Percentiles rank a stretch among this genome's conserved stretches.
Conservation (phyloP, 176 grass and related monocot genomes). For the Dactylis glomerata region DNA sequence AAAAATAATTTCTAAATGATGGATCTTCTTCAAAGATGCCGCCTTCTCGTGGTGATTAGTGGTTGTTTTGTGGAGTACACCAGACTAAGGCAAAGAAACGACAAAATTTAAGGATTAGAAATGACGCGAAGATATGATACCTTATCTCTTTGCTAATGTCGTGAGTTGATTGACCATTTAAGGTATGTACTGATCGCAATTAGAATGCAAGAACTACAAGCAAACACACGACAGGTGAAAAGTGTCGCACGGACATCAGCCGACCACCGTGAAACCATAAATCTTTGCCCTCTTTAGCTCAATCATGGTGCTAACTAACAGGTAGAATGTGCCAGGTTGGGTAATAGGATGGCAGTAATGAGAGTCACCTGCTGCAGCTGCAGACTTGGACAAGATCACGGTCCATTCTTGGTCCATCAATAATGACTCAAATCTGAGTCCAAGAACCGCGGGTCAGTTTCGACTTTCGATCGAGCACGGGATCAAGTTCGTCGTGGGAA, state of each 20-base stretch:
- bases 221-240: slow-evolving; percentile 3
- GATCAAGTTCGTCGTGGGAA: not conserved
- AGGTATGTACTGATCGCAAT: not conserved
- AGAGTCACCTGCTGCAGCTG: slow-evolving; percentile 22
- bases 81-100: not conserved
- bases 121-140: not conserved
- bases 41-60: too few relatives aligned
- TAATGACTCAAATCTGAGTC: slow-evolving; percentile 12
- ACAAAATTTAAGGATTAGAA: not conserved
- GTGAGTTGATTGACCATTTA: not conserved
- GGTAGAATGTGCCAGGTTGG: slow-evolving; percentile 4
- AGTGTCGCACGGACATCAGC: not conserved
- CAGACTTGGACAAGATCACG: slow-evolving; percentile 6
- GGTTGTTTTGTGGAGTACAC: too few relatives aligned
- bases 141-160: not conserved
- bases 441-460: not conserved
- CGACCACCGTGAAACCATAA: slow-evolving; percentile 15
- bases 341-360: not conserved
- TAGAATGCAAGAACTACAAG: slow-evolving; percentile 15
- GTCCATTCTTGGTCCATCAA: slow-evolving; percentile 2
- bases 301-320: slow-evolving; percentile 14
- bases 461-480: too few relatives aligned
- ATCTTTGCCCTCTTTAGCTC: not conserved
- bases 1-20: too few relatives aligned
- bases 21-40: too few relatives aligned